phyloP scores from a whole-genome alignment of 2,329 filamentous ascomycete species.

The Dothiorella sarmentorum region DNA sequence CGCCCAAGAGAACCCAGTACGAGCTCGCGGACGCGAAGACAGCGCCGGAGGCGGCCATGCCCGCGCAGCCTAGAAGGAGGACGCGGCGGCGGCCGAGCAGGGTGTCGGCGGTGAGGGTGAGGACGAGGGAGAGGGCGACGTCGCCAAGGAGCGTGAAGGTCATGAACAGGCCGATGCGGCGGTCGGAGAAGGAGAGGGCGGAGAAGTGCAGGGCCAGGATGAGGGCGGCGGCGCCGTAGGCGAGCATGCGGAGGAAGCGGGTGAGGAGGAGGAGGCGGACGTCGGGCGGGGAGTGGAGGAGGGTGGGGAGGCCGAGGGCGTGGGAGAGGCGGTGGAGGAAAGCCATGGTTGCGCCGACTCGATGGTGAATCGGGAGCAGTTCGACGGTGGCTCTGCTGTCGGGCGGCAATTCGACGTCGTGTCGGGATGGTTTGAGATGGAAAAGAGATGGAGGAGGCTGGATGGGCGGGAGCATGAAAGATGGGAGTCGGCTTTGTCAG shows the following conservation, averaged over 20 bases:
- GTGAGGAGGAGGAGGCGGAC: constrained; percentile 36
- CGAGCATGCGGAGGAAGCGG: constrained; percentile 37
- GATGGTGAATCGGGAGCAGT: no score
- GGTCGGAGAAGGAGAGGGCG: constrained; percentile 34
- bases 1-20: constrained; percentile 32
- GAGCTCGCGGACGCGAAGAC: constrained; percentile 34
- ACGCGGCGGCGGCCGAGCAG: constrained; percentile 34
- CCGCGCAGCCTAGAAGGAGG: constrained; percentile 32
- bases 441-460: no score
- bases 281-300: constrained; percentile 34
- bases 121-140: constrained; percentile 34
- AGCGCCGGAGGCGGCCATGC: constrained; percentile 35
- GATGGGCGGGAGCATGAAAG: no score
- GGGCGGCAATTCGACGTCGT: no score
- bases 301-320: constrained; percentile 29
- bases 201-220: constrained; percentile 38
- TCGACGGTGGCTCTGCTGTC: no score
- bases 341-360: not conserved
- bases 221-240: constrained; percentile 36
- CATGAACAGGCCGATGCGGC: constrained; percentile 40
- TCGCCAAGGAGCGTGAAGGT: constrained; percentile 40
- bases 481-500: no score
- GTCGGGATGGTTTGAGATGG: no score
- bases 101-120: constrained; percentile 37
- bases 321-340: not conserved